phyloP scores from a whole-genome alignment of 1,284 basidiomycete species.

The Agroathelia rolfsii region DNA sequence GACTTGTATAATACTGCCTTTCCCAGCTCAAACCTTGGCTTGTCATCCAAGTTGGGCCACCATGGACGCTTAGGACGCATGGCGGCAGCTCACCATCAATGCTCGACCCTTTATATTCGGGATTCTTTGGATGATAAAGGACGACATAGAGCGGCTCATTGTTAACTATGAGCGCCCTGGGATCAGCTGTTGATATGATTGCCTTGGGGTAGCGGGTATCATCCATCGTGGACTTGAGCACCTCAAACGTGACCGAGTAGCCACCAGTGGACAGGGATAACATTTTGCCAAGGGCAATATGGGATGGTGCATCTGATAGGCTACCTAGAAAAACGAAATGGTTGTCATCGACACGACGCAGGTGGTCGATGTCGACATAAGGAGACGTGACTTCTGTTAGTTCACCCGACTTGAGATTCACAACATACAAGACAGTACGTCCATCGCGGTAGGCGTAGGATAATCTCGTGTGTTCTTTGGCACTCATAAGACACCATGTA shows the following conservation, averaged over 20 bases:
- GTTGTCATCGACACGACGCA: slow-evolving; percentile 28
- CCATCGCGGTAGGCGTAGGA: slow-evolving; percentile 43
- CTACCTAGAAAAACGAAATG: slow-evolving; percentile 36
- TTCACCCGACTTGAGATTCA: slow-evolving; percentile 29
- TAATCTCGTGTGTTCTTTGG: too few species aligned
- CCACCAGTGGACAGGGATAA: slow-evolving; percentile 12
- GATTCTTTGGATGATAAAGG: slow-evolving; percentile 55
- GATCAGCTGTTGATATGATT: slow-evolving; percentile 35
- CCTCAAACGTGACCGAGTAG: slow-evolving; percentile 16
- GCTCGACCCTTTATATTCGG: slow-evolving; percentile 36
- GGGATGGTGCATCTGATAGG: slow-evolving; percentile 32
- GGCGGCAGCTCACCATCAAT: slow-evolving; percentile 49
- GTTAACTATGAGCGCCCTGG: slow-evolving; percentile 31
- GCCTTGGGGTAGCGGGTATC: too few species aligned
- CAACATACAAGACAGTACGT: slow-evolving; percentile 36
- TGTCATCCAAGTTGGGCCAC: slow-evolving; percentile 49
- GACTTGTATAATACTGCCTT: slow-evolving; percentile 55
- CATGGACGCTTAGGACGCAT: slow-evolving; percentile 52
- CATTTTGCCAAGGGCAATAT: too few species aligned
- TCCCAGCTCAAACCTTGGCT: slow-evolving; percentile 38
- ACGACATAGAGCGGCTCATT: slow-evolving; percentile 42
- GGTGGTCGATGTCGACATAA: slow-evolving; percentile 31
- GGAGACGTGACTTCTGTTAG: slow-evolving; percentile 30
- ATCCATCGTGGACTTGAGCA: slow-evolving; percentile 21
- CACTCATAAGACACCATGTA: too few species aligned